A percentile compares a stretch with the other conserved stretches of the same genome.
phyloP scores from a whole-genome alignment of 2,329 filamentous ascomycete genomes.

The Aspergillus quadrilineatus region DNA sequence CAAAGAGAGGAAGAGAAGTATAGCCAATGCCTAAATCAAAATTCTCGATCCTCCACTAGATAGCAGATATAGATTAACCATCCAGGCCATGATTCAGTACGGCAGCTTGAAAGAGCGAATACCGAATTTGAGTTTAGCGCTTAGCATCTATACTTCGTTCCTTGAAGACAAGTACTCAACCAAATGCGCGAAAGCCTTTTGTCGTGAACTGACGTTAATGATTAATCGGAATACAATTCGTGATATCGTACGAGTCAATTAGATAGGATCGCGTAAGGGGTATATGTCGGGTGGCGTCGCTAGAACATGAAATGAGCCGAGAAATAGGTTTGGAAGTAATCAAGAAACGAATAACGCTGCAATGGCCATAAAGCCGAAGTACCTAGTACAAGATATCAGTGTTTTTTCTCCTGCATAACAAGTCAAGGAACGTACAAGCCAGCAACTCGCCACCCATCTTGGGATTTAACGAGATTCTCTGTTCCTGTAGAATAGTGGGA shows the following conservation, averaged over 20 bases:
- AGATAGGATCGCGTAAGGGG: background rate
- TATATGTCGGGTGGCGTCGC: constrained; percentile 1
- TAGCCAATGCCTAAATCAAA: too few relatives aligned
- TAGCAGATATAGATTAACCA: too few relatives aligned
- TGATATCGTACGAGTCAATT: background rate
- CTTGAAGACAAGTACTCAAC: too few relatives aligned
- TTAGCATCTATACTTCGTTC: too few relatives aligned
- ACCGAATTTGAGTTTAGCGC: too few relatives aligned
- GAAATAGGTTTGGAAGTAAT: background rate
- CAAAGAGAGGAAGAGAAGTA: too few relatives aligned
- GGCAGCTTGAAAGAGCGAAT: too few relatives aligned
- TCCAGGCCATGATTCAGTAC: too few relatives aligned
- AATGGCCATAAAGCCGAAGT: constrained; percentile 42
- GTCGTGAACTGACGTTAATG: background rate
- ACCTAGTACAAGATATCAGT: constrained; percentile 25
- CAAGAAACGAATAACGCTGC: constrained; percentile 39
- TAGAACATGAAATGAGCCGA: background rate
- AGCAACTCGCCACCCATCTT: constrained; percentile 43
- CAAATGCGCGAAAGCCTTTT: too few relatives aligned
- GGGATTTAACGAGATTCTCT: constrained; percentile 37
- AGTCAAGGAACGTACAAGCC: constrained; percentile 31
- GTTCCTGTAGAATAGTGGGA: constrained; percentile 37
- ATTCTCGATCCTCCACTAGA: too few relatives aligned
- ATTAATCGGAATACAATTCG: background rate
- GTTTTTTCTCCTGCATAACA: background rate